A percentile compares a stretch with the other conserved stretches of the same genome.
Conservation (phyloP, 2,329 filamentous ascomycete species). For the Sporothrix inflata region DNA sequence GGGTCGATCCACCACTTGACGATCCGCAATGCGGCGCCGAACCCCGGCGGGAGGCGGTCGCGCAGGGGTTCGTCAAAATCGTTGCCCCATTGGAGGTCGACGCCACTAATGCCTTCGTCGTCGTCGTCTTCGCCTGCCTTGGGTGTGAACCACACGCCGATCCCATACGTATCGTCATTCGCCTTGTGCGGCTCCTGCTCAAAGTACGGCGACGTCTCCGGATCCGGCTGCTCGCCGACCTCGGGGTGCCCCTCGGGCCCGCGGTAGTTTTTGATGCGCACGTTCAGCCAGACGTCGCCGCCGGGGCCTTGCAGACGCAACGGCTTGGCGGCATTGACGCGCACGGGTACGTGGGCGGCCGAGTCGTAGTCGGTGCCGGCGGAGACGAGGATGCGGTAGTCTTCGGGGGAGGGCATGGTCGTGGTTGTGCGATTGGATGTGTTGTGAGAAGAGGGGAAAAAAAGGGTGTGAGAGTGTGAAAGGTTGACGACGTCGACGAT, state of each 20-base stretch:
- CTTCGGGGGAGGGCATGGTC: constrained; percentile 44
- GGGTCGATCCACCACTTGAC: constrained; percentile 92
- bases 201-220: constrained; percentile 83
- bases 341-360: constrained; percentile 70
- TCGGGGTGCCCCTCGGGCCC: constrained; percentile 46
- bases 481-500: background rate
- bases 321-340: constrained; percentile 71
- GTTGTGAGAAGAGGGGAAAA: background rate
- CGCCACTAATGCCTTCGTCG: constrained; percentile 56
- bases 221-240: background rate
- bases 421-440: background rate
- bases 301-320: constrained; percentile 65
- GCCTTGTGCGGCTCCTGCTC: constrained; percentile 65
- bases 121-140: constrained; percentile 32
- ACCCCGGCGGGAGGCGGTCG: constrained; percentile 82
- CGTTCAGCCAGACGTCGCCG: constrained; percentile 69
- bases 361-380: constrained; percentile 77
- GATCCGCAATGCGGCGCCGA: constrained; percentile 80
- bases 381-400: constrained; percentile 80
- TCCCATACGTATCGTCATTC: constrained; percentile 79
- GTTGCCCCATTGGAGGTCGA: constrained; percentile 87
- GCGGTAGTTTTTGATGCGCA: constrained; percentile 69
- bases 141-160: constrained; percentile 76
- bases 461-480: background rate
- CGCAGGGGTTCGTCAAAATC: constrained; percentile 92